These are phyloP conservation scores for Trichoderma virens DNA, from an alignment of 495 filamentous ascomycete species.

Conservation along the genomic window DNA sequence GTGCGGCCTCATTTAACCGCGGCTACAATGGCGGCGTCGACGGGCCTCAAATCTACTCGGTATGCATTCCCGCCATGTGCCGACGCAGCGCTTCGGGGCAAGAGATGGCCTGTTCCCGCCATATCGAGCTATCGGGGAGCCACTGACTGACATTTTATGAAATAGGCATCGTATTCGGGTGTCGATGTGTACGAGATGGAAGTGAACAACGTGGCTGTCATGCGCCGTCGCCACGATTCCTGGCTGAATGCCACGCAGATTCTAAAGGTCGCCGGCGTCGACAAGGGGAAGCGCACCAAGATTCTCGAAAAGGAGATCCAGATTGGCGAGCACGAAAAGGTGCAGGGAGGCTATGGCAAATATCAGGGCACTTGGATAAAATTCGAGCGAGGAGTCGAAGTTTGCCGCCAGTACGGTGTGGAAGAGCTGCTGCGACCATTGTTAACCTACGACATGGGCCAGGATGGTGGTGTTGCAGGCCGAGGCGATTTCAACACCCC, in stretches of 20 bases:
- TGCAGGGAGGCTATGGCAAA: conserved; percentile 96
- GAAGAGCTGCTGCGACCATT: conserved; percentile 79
- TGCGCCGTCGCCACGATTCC: conserved; percentile 84
- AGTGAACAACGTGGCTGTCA: conserved; percentile 81
- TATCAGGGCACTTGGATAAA: conserved; percentile 99
- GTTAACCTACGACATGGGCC: conserved; percentile 79
- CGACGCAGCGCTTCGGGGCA: background rate
- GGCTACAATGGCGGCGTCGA: conserved; percentile 46
- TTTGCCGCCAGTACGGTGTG: conserved; percentile 89
- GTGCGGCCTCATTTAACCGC: conserved; percentile 23
- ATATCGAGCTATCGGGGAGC: background rate
- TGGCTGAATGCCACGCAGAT: conserved; percentile 98
- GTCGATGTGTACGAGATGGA: conserved; percentile 97
- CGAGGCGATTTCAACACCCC: conserved; percentile 71
- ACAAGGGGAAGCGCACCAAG: conserved; percentile 95
- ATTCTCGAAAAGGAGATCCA: conserved; percentile 96
- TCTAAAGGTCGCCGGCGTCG: conserved; percentile 90
- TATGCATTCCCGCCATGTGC: conserved; percentile 27
- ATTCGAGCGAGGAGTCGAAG: conserved; percentile 80
- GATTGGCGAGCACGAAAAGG: conserved; percentile 93
- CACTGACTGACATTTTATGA: background rate
- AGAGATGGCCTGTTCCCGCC: too few relatives aligned
- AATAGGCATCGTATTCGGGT: conserved; percentile 86
- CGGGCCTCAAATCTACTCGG: conserved; percentile 70
- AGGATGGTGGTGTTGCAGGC: conserved; percentile 58